phyloP scores from a whole-genome alignment of 352 stramenopile genomes.

The Pythium utonaiense region DNA sequence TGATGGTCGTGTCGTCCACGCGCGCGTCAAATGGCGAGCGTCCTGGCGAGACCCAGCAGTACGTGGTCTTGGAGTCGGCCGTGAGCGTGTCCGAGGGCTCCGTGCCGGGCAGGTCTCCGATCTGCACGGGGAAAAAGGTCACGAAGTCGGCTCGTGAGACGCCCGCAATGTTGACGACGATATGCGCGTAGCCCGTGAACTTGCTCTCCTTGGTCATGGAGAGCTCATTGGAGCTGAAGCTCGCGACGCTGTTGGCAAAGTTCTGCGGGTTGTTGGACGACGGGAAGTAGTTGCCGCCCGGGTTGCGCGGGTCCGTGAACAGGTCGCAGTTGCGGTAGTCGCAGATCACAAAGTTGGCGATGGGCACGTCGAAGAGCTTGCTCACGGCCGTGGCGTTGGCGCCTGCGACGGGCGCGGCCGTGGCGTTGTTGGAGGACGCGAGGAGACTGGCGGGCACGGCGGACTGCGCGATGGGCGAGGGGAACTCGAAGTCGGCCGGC shows the following conservation, averaged over 20 bases:
- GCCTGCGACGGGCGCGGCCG: background rate
- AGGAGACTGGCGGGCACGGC: constrained; percentile 36
- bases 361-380: constrained; percentile 45
- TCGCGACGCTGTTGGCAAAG: constrained; percentile 46
- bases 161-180: constrained; percentile 60
- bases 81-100: constrained; percentile 35
- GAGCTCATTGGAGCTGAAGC: constrained; percentile 65
- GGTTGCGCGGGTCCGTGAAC: constrained; percentile 36
- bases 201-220: constrained; percentile 72
- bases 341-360: constrained; percentile 75
- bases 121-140: constrained; percentile 75
- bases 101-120: constrained; percentile 57
- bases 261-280: constrained; percentile 72
- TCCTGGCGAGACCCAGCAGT: constrained; percentile 63
- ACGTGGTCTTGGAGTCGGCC: constrained; percentile 65
- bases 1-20: constrained; percentile 40
- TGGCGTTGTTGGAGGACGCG: constrained; percentile 21
- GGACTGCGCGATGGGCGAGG: constrained; percentile 34
- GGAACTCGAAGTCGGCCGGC: constrained; percentile 55
- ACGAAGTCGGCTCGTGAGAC: constrained; percentile 73
- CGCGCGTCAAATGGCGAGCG: constrained; percentile 58
- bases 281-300: constrained; percentile 43
- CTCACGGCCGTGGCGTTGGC: background rate
- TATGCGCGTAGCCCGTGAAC: constrained; percentile 72
- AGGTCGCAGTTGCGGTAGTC: constrained; percentile 72